Percentiles rank a stretch among this genome's conserved stretches.
Evolutionary conservation across 768 basidiomycete species (phyloP).

Genomic region (Panus rudis): DNA sequence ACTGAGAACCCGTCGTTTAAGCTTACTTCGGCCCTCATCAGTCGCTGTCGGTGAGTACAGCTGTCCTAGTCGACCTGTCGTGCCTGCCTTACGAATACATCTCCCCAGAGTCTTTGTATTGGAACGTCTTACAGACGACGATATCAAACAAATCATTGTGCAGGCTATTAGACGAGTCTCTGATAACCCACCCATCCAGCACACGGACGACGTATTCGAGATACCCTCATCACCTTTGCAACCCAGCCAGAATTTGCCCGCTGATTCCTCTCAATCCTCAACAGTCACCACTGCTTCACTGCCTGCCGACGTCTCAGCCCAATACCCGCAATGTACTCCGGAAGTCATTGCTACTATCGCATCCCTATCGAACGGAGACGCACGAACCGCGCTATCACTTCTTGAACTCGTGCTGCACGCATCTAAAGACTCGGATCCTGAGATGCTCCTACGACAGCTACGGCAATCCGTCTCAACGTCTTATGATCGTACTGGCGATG

Average conservation of each 20-base stretch:
- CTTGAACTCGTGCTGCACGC: conserved; percentile 61
- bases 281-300: no score
- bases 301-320: neutral
- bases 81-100: conserved; percentile 17
- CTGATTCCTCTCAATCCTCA: conserved; percentile 2
- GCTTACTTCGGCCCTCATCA: conserved; percentile 62
- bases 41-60: conserved; percentile 61
- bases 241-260: conserved; percentile 6
- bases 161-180: conserved; percentile 40
- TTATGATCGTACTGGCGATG: conserved; percentile 73
- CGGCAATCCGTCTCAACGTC: conserved; percentile 57
- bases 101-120: conserved; percentile 63
- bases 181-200: no score
- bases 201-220: neutral
- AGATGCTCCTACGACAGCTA: conserved; percentile 46
- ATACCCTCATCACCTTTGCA: neutral
- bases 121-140: conserved; percentile 55
- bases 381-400: conserved; percentile 69
- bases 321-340: conserved; percentile 34
- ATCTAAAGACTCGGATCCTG: conserved; percentile 34
- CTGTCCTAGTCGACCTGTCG: no score
- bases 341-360: conserved; percentile 43
- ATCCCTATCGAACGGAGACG: conserved; percentile 60
- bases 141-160: conserved; percentile 51
- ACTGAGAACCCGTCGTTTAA: conserved; percentile 90